Conservation (phyloP, 352 stramenopile species). For the Pythium folliculosum region DNA sequence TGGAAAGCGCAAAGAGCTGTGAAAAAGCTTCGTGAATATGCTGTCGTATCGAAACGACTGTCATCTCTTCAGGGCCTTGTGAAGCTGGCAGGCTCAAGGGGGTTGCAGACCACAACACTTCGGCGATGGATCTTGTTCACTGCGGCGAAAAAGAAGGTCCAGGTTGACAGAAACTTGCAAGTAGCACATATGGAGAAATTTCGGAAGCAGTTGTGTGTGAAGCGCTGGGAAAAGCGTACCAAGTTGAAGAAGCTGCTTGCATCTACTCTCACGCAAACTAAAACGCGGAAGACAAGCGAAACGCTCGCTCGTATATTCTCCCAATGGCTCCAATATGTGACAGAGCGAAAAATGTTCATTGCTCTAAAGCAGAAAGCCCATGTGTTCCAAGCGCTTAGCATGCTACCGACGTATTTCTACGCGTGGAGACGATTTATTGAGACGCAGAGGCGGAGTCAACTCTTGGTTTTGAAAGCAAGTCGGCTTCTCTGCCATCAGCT, state of each 20-base stretch:
- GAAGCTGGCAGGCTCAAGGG: conserved; percentile 5
- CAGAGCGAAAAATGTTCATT: conserved; percentile 9
- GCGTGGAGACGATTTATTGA: conserved; percentile 34
- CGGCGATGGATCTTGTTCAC: conserved; percentile 1
- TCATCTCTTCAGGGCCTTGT: conserved; percentile 8
- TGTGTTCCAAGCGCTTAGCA: conserved; percentile 44
- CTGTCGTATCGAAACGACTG: conserved; percentile 1
- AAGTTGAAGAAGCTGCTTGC: conserved; percentile 30
- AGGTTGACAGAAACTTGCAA: not conserved
- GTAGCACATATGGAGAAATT: conserved; percentile 12
- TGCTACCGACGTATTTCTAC: conserved; percentile 38
- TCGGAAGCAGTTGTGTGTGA: conserved; percentile 24
- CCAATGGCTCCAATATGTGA: conserved; percentile 37
- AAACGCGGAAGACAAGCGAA: conserved; percentile 15
- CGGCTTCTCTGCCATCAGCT: conserved; percentile 37
- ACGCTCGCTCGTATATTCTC: conserved; percentile 21
- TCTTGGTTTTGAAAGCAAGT: conserved; percentile 32
- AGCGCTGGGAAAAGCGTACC: conserved; percentile 28
- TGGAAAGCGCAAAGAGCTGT: conserved; percentile 3
- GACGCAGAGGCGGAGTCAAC: conserved; percentile 12
- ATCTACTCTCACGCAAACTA: conserved; percentile 22
- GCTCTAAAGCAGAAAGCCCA: conserved; percentile 39
- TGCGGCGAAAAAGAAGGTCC: not conserved
- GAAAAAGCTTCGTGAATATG: not conserved
- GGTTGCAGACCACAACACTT: conserved; percentile 1